phyloP scores from a whole-genome alignment of 2,329 filamentous ascomycete species.

The Pseudogymnoascus sp. region DNA sequence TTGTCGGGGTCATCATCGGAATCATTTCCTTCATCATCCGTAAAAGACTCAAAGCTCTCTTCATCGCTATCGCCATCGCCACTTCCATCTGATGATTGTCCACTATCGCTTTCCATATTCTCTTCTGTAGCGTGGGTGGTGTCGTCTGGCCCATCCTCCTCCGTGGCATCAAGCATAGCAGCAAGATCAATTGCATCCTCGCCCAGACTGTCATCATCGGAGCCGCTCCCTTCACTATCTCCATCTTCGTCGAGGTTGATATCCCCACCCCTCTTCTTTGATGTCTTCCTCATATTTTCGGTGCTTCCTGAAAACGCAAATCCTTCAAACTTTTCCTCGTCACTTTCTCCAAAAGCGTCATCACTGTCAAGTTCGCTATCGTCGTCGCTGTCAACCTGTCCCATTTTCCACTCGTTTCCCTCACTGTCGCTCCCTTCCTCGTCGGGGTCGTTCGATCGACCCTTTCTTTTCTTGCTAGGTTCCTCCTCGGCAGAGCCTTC shows the following conservation, averaged over 20 bases:
- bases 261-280: constrained; percentile 39
- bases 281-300: constrained; percentile 45
- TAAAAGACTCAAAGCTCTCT: constrained; percentile 44
- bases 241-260: constrained; percentile 47
- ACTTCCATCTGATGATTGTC: constrained; percentile 42
- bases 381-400: constrained; percentile 58
- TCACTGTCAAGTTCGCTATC: constrained; percentile 67
- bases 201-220: constrained; percentile 64
- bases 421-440: constrained; percentile 60
- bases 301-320: constrained; percentile 57
- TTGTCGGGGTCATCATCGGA: constrained; percentile 42
- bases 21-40: constrained; percentile 36
- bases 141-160: constrained; percentile 29
- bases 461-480: constrained; percentile 33
- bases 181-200: constrained; percentile 37
- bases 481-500: constrained; percentile 33
- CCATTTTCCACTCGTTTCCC: constrained; percentile 62
- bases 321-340: constrained; percentile 64
- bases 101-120: constrained; percentile 48
- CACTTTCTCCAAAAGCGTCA: constrained; percentile 65
- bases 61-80: constrained; percentile 53
- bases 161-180: constrained; percentile 28
- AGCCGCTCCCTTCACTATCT: constrained; percentile 35
- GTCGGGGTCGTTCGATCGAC: constrained; percentile 34
- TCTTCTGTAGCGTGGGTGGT: constrained; percentile 38